Percentiles rank a stretch among this genome's conserved stretches.
Evolutionary conservation across 495 filamentous ascomycete species (phyloP).

Genomic region (Staphylotrichum longicolle): DNA sequence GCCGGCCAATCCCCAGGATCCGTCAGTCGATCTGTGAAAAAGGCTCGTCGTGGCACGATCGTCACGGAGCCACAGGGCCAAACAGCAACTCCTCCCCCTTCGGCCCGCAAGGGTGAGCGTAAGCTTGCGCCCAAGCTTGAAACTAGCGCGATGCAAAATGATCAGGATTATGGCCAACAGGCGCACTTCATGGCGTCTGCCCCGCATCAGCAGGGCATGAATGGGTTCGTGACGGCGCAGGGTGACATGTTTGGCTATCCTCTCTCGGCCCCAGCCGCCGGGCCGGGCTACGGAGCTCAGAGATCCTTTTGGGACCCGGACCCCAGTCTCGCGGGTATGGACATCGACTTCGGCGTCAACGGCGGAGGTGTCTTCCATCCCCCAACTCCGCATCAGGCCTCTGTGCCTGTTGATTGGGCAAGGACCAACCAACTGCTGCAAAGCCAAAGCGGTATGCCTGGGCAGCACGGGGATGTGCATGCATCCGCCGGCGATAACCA

Average conservation of each 20-base stretch:
- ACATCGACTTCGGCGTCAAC: constrained; percentile 51
- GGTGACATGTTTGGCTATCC: constrained; percentile 62
- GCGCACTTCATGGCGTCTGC: constrained; percentile 42
- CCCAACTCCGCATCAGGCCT: constrained; percentile 36
- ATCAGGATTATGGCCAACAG: constrained; percentile 44
- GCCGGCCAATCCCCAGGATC: constrained; percentile 24
- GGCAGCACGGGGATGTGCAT: constrained; percentile 36
- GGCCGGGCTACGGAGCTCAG: constrained; percentile 62
- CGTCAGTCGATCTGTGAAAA: constrained; percentile 38
- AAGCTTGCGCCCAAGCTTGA: constrained; percentile 52
- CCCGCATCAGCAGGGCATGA: constrained; percentile 45
- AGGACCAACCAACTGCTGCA: constrained; percentile 48
- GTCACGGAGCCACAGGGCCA: constrained; percentile 40
- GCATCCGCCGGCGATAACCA: constrained; percentile 30
- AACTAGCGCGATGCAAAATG: constrained; percentile 54
- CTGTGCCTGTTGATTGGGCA: constrained; percentile 52
- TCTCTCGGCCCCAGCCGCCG: constrained; percentile 66
- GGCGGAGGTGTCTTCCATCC: constrained; percentile 38
- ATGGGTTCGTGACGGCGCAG: constrained; percentile 36
- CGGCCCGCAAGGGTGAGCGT: constrained; percentile 49
- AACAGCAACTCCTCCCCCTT: constrained; percentile 53
- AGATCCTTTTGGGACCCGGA: constrained; percentile 75
- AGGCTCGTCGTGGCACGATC: constrained; percentile 39
- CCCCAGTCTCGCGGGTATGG: constrained; percentile 51
- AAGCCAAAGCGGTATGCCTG: constrained; percentile 34